Evolutionary conservation across 768 basidiomycete genomes (phyloP), one percentile per base, ranked within the genome.

Genomic region (Hortiboletus campestris): DNA sequence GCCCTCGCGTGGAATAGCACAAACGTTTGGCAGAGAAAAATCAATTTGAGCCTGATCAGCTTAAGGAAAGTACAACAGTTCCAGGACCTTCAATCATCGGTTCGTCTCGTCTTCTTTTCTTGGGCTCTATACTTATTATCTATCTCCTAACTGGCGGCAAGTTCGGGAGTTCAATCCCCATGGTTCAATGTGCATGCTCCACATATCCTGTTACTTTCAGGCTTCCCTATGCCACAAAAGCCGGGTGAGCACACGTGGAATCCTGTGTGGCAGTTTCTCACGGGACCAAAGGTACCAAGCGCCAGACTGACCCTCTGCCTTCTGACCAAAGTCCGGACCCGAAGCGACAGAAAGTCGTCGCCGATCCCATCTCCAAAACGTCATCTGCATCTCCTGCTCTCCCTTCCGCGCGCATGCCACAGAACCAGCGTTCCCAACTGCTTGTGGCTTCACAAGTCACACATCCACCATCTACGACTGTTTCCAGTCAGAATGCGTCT

Each of bases 161-260:
- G 72, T 34, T 62, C 72, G 4, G 53, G 65, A 11, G 57, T 64
- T 7, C 77, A 81, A 42, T 64, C 68, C 1, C 81, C 84, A 4
- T 89, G 85, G 83, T 89, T 87, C 65, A 57, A 71, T 19, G 77
- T 84, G 11, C 75, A 75, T 12, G 50, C 78, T 1, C 69, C 74
- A 0, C 81, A 85, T 64, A 58, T 66, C 6, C 56, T 87, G 13
- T 70, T 77, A 6, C 69, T 88, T 0, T 71, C 78, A 35, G 79
- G 84, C 7, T 80, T 81, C 53, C 68, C 83, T 28, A n/a, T 59
- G 0, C 60, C 73, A 32, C 67, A 56, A 63, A 69, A 67, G 61
- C 57, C 56, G 52, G 54, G 60, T 76, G 63, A 66, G 78, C n/a
- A 45, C 28, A 34, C 16, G 16, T 52, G 6, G 5, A 16, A 9